A percentile compares a stretch with the other conserved stretches of the same genome.
Evolutionary conservation across 352 stramenopile species (phyloP).

Genomic region (Phytophthora kernoviae): DNA sequence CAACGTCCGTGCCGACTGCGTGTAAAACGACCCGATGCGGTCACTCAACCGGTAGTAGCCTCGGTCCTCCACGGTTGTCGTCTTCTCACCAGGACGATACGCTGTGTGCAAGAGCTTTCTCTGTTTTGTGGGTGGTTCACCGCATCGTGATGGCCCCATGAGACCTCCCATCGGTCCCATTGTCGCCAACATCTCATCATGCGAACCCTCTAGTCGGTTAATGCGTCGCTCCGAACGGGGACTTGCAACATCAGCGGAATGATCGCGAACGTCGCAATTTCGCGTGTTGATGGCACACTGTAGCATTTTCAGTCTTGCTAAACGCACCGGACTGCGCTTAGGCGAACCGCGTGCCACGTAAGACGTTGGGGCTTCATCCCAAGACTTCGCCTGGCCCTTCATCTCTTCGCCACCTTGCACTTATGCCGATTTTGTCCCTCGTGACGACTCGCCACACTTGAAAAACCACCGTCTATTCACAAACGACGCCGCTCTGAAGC

Average conservation of each 20-base stretch:
- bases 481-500: background rate
- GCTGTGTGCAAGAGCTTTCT: conserved; percentile 31
- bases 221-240: conserved; percentile 30
- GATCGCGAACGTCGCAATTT: conserved; percentile 71
- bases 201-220: conserved; percentile 32
- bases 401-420: conserved; percentile 11
- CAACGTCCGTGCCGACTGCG: conserved; percentile 59
- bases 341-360: conserved; percentile 44
- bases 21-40: conserved; percentile 80
- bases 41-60: conserved; percentile 85
- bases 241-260: conserved; percentile 29
- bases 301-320: conserved; percentile 83
- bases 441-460: conserved; percentile 13
- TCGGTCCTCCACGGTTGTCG: conserved; percentile 54
- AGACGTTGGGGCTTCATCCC: conserved; percentile 33
- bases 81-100: conserved; percentile 18
- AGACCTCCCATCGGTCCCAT: conserved; percentile 80
- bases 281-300: conserved; percentile 82
- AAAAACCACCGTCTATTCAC: background rate
- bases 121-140: conserved; percentile 41
- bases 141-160: conserved; percentile 33
- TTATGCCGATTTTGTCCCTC: conserved; percentile 14
- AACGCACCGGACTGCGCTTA: conserved; percentile 76
- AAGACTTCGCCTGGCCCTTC: conserved; percentile 29
- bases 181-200: conserved; percentile 59